Conservation (phyloP, 306 rosid species). For the Cucurbita maxima region DNA sequence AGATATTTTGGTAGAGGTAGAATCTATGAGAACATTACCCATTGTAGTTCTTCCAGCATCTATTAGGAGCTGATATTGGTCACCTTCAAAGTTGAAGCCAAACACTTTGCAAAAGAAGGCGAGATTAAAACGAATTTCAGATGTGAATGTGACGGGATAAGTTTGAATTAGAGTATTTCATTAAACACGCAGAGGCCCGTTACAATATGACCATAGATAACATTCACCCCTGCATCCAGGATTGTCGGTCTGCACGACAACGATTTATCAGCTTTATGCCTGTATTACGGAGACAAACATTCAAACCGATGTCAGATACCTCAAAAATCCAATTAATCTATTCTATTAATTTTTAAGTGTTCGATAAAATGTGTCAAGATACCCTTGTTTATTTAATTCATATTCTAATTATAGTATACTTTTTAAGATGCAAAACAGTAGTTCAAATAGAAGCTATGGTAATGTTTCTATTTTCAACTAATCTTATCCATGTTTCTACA, state of each 20-base stretch:
- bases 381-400: neutral
- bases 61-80: neutral
- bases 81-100: neutral
- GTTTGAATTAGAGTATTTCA: neutral
- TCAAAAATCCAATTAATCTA: neutral
- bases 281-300: conserved; percentile 8
- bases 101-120: neutral
- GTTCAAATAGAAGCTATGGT: neutral
- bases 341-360: too few relatives aligned
- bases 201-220: conserved; percentile 26
- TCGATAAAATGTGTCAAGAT: neutral
- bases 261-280: conserved; percentile 35
- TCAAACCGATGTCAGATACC: neutral
- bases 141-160: neutral
- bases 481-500: neutral
- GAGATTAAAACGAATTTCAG: neutral
- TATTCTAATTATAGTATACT: neutral
- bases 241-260: conserved; percentile 26
- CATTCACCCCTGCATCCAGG: conserved; percentile 77
- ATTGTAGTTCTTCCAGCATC: too few relatives aligned
- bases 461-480: neutral
- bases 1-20: neutral
- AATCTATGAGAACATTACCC: neutral
- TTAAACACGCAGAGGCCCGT: neutral
- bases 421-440: neutral